phyloP scores from a whole-genome alignment of 1,284 basidiomycete genomes.

The Limonomyces culmigenus region DNA sequence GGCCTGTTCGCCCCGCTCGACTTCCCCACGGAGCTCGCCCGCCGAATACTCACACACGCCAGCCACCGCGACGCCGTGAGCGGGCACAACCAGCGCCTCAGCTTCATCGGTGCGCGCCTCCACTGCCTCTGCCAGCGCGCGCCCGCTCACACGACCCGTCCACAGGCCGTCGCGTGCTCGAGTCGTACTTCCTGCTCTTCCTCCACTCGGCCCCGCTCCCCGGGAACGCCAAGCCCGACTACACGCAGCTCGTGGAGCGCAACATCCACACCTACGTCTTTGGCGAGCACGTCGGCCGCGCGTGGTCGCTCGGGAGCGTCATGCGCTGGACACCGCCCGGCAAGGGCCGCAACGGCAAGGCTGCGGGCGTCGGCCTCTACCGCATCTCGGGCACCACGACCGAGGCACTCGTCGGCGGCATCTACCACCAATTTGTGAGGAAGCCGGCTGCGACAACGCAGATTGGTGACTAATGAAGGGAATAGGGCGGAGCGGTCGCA shows the following conservation, averaged over 20 bases:
- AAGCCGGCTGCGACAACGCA: constrained; percentile 9
- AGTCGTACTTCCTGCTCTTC: constrained; percentile 56
- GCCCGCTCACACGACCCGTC: neutral
- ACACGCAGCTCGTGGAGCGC: constrained; percentile 33
- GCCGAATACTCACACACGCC: constrained; percentile 55
- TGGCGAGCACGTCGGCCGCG: constrained; percentile 53
- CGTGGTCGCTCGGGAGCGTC: constrained; percentile 49
- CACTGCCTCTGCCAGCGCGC: neutral
- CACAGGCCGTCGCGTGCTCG: constrained; percentile 54
- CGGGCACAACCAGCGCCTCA: constrained; percentile 53
- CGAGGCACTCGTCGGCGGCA: constrained; percentile 57
- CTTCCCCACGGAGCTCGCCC: constrained; percentile 52
- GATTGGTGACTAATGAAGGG: neutral
- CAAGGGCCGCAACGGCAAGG: neutral
- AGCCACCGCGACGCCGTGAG: constrained; percentile 46
- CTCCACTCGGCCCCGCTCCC: constrained; percentile 39
- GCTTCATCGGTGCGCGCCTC: constrained; percentile 44
- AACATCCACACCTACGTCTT: constrained; percentile 50
- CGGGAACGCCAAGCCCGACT: constrained; percentile 24
- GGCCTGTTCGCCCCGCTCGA: constrained; percentile 43
- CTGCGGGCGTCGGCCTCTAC: constrained; percentile 39
- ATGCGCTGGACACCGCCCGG: constrained; percentile 55
- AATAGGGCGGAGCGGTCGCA: constrained; percentile 41
- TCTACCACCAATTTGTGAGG: constrained; percentile 66
- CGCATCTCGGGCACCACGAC: constrained; percentile 65